Conservation (phyloP, 257 asterid genomes). For the Solanum sparsipilum region DNA sequence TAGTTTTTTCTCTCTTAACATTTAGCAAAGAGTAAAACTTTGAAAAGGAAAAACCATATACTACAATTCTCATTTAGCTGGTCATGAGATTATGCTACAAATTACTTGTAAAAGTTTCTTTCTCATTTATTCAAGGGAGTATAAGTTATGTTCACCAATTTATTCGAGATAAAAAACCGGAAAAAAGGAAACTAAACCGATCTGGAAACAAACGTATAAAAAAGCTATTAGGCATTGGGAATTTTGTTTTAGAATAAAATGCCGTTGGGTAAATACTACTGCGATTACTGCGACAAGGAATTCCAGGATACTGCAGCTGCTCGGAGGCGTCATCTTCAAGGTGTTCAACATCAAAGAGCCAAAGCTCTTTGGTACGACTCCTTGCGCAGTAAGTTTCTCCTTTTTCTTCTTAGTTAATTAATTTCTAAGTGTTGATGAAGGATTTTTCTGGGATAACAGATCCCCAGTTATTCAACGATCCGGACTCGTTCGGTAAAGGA, state of each 20-base stretch:
- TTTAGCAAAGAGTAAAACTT: background rate
- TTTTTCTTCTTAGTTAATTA: background rate
- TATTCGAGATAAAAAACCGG: background rate
- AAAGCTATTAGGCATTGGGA: background rate
- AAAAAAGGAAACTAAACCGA: background rate
- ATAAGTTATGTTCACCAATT: background rate
- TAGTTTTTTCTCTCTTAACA: background rate
- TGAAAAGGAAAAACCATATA: background rate
- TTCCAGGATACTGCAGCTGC: constrained; percentile 75
- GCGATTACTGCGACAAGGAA: constrained; percentile 89
- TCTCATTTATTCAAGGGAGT: background rate
- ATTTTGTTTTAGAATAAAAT: constrained; percentile 3
- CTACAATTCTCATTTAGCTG: background rate
- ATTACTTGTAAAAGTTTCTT: background rate
- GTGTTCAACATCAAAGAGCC: constrained; percentile 81
- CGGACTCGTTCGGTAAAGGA: constrained; percentile 39
- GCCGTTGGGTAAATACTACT: constrained; percentile 76
- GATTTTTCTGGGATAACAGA: background rate
- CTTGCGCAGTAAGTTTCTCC: constrained; percentile 27
- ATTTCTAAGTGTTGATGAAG: background rate
- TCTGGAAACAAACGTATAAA: background rate
- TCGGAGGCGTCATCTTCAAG: constrained; percentile 85
- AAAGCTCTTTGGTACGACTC: constrained; percentile 91
- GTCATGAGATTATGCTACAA: background rate
- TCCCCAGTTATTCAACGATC: constrained; percentile 28